Conservation (phyloP, 2,329 filamentous ascomycete genomes). For the Beauveria pseudobassiana region DNA sequence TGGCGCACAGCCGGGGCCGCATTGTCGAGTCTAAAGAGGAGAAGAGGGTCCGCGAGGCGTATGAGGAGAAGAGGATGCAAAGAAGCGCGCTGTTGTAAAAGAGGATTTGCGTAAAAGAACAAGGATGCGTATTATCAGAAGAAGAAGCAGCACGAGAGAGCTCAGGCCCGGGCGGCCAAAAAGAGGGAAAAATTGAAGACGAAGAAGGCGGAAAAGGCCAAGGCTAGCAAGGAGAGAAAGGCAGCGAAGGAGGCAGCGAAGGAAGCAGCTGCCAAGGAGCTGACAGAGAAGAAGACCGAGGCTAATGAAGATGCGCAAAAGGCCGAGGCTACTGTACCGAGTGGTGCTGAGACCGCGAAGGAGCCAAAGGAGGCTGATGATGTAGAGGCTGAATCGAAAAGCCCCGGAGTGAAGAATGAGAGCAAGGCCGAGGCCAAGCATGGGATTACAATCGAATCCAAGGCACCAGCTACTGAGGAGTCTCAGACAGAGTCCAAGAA, state of each 20-base stretch:
- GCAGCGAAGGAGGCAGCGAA: background rate
- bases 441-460: slow-evolving; percentile 28
- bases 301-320: slow-evolving; percentile 25
- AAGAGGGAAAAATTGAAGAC: slow-evolving; percentile 64
- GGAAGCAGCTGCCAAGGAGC: slow-evolving; percentile 3
- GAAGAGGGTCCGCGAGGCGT: slow-evolving; percentile 37
- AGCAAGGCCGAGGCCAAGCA: slow-evolving; percentile 15
- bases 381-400: too few relatives aligned
- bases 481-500: slow-evolving; percentile 10
- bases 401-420: too few relatives aligned
- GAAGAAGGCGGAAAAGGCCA: slow-evolving; percentile 12
- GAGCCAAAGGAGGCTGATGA: background rate
- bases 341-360: background rate
- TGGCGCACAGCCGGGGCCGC: slow-evolving; percentile 60
- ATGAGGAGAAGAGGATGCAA: slow-evolving; percentile 17
- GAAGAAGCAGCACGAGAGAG: slow-evolving; percentile 29
- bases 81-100: slow-evolving; percentile 34
- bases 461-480: background rate
- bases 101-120: slow-evolving; percentile 24
- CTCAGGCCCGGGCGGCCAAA: slow-evolving; percentile 28
- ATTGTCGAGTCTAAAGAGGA: slow-evolving; percentile 41
- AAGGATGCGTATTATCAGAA: slow-evolving; percentile 29
- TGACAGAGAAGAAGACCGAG: slow-evolving; percentile 17
- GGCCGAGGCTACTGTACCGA: background rate
- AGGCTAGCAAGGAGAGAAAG: background rate